Evolutionary conservation across 305 asterid species (phyloP).

Genomic region (Striga hermonthica): DNA sequence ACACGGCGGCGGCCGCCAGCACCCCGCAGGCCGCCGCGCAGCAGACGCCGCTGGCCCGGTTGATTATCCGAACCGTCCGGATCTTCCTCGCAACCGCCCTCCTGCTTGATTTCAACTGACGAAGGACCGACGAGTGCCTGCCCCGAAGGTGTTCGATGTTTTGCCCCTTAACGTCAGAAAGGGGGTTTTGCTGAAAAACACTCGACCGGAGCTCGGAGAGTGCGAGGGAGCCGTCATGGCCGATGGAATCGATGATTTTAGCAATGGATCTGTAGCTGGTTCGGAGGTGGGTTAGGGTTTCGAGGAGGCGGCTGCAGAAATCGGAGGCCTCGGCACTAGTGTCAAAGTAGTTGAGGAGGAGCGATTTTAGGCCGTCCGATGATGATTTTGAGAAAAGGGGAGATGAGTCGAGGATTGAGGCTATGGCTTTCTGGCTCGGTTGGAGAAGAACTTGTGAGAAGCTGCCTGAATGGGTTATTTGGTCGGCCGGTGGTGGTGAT

Average conservation of each 20-base stretch:
- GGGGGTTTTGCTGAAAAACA: slow-evolving; percentile 30
- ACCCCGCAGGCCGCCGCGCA: neutral
- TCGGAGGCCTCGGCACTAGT: slow-evolving; percentile 71
- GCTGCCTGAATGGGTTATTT: slow-evolving; percentile 10
- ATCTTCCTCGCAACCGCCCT: neutral
- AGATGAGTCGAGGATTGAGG: slow-evolving; percentile 52
- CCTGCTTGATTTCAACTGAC: neutral
- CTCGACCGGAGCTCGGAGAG: slow-evolving; percentile 39
- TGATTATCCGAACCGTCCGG: neutral
- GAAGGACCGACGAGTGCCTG: slow-evolving; percentile 1
- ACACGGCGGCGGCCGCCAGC: neutral
- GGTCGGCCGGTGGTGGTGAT: slow-evolving; percentile 25
- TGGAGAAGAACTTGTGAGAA: slow-evolving; percentile 52
- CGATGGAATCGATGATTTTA: slow-evolving; percentile 35
- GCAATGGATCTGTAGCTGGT: slow-evolving; percentile 36
- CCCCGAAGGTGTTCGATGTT: neutral
- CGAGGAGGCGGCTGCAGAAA: slow-evolving; percentile 59
- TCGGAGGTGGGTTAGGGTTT: slow-evolving; percentile 45
- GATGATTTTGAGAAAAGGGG: slow-evolving; percentile 29
- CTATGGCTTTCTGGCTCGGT: slow-evolving; percentile 59
- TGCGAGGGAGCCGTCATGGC: neutral
- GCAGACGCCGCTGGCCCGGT: neutral
- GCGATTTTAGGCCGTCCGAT: slow-evolving; percentile 46
- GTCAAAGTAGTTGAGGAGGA: slow-evolving; percentile 52
- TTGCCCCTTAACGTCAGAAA: neutral